Evolutionary conservation across 2,329 filamentous ascomycete genomes (phyloP).

Genomic region (Pyricularia pennisetigena): DNA sequence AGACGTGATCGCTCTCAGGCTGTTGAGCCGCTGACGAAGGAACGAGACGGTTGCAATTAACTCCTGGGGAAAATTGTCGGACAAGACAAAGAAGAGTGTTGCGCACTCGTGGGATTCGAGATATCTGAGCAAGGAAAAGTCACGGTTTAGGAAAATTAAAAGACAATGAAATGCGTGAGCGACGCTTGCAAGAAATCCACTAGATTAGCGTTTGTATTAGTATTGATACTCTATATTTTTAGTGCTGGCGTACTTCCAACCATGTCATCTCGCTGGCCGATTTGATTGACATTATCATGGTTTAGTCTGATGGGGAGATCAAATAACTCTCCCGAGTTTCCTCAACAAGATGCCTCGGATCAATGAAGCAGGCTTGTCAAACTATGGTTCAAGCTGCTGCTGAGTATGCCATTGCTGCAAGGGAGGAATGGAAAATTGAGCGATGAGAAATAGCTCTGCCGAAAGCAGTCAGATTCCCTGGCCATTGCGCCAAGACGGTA

Average conservation of each 20-base stretch:
- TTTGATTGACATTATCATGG: not conserved
- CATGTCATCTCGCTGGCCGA: not conserved
- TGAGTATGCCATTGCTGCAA: not conserved
- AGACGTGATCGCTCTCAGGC: not conserved
- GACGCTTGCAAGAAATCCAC: not conserved
- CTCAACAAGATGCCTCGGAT: not conserved
- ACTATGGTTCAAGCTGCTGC: not conserved
- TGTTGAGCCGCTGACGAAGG: not conserved
- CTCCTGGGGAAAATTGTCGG: not conserved
- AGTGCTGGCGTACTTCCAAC: not conserved
- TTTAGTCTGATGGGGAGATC: not conserved
- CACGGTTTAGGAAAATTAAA: not conserved
- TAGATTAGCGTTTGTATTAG: not conserved
- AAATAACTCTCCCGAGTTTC: not conserved
- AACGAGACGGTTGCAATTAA: not conserved
- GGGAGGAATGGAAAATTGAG: not conserved
- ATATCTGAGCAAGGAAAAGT: not conserved
- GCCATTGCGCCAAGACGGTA: not conserved
- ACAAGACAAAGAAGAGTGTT: not conserved
- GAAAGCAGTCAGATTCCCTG: not conserved
- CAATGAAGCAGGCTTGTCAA: not conserved
- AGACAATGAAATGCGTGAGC: not conserved
- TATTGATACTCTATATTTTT: not conserved
- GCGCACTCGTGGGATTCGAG: not conserved
- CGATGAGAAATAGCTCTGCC: not conserved